A percentile compares a stretch with the other conserved stretches of the same genome.
Evolutionary conservation across 2,329 filamentous ascomycete genomes (phyloP).

Genomic region (Calonectria pteridis): DNA sequence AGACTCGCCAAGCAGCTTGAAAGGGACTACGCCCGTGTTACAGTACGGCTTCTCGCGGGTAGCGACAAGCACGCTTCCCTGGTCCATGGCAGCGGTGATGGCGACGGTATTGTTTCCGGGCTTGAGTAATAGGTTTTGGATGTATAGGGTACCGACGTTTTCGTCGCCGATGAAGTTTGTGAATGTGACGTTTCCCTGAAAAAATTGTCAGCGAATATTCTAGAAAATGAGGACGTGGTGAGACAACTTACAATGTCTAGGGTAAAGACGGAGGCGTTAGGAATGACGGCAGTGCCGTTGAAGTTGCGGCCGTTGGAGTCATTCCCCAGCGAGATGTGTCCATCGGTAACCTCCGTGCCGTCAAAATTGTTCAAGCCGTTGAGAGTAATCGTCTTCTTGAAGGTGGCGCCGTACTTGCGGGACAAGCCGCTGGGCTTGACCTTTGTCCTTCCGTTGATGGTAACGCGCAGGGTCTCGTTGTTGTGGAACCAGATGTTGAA

Average conservation of each 20-base stretch:
- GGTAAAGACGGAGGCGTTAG: constrained; percentile 74
- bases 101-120: constrained; percentile 70
- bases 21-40: constrained; percentile 65
- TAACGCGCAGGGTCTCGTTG: constrained; percentile 63
- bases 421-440: constrained; percentile 64
- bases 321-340: constrained; percentile 58
- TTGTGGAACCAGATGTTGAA: constrained; percentile 69
- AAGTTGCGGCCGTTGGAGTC: constrained; percentile 69
- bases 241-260: constrained; percentile 68
- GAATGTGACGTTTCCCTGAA: constrained; percentile 73
- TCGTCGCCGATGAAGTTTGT: constrained; percentile 65
- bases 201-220: constrained; percentile 13
- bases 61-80: constrained; percentile 58
- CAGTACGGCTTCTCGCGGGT: constrained; percentile 62
- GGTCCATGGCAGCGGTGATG: constrained; percentile 67
- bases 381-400: constrained; percentile 67
- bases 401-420: constrained; percentile 62
- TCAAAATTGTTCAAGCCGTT: constrained; percentile 67
- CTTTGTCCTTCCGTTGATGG: constrained; percentile 64
- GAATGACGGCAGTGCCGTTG: constrained; percentile 68
- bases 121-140: constrained; percentile 68
- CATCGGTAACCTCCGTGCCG: constrained; percentile 65
- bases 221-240: not conserved
- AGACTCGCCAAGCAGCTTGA: constrained; percentile 65
- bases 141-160: constrained; percentile 66